phyloP scores from a whole-genome alignment of 1,139 yeast species.

The Taphrina pruni region DNA sequence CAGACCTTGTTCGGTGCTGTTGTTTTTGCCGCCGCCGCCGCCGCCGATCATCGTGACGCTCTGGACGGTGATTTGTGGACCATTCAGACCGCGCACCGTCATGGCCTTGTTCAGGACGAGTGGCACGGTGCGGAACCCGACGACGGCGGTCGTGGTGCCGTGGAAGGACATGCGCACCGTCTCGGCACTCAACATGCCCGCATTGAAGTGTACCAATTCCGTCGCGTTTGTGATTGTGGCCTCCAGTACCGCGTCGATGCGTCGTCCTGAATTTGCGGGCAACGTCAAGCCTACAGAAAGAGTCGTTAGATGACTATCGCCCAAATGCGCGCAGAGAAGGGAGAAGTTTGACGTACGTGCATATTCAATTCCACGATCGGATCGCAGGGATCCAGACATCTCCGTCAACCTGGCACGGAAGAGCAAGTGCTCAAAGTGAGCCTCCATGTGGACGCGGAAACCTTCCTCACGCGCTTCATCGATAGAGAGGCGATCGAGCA shows the following conservation, averaged over 20 bases:
- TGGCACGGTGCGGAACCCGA: not conserved
- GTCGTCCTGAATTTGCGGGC: not conserved
- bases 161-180: not conserved
- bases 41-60: not conserved
- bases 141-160: conserved; percentile 1
- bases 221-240: conserved; percentile 13
- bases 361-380: conserved; percentile 2
- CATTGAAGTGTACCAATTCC: conserved; percentile 5
- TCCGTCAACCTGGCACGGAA: not conserved
- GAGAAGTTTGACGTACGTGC: conserved; percentile 4
- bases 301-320: no score
- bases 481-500: not conserved
- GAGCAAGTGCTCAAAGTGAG: not conserved
- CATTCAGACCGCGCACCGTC: not conserved
- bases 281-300: not conserved
- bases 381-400: conserved; percentile 6
- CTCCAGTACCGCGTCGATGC: not conserved
- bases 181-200: not conserved
- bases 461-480: not conserved
- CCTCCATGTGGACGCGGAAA: conserved; percentile 4
- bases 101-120: conserved; percentile 2
- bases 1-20: not conserved
- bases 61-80: conserved; percentile 1
- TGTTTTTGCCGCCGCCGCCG: not conserved
- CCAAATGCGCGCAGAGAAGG: no score